Evolutionary conservation across 345 rosid genomes (phyloP).

Genomic region (Schrenkiella parvula): DNA sequence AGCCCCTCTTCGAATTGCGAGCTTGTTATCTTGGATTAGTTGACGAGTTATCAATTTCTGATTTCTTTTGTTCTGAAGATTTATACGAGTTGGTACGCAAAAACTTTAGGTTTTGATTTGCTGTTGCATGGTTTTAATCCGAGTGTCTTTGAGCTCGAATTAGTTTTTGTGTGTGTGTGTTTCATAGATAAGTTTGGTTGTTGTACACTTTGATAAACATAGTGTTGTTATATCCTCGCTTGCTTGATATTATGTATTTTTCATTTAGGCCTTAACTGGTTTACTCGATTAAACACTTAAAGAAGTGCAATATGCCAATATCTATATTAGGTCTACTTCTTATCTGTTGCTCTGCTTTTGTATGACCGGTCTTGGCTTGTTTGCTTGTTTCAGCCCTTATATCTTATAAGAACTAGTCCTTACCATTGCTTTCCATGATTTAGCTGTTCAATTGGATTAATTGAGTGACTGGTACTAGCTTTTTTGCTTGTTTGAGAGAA

Average conservation of each 20-base stretch:
- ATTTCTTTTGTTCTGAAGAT: background rate
- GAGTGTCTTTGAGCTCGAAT: background rate
- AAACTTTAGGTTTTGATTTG: background rate
- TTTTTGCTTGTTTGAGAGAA: background rate
- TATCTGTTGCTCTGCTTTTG: background rate
- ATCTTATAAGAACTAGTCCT: background rate
- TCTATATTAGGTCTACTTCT: background rate
- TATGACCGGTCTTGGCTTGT: background rate
- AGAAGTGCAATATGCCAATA: background rate
- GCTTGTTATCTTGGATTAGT: background rate
- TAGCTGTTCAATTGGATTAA: background rate
- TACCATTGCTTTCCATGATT: background rate
- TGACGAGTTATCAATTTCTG: background rate
- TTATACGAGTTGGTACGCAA: background rate
- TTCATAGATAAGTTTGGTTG: background rate
- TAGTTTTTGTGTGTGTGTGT: too few species aligned
- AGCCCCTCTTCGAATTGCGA: background rate
- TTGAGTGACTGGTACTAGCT: background rate
- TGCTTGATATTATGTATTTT: background rate
- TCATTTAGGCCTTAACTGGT: background rate
- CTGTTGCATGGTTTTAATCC: background rate
- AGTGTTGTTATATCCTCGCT: background rate
- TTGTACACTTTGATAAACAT: background rate
- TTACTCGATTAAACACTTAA: too few species aligned
- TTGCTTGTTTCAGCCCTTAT: background rate